Percentiles rank a stretch among this genome's conserved stretches.
phyloP scores from a whole-genome alignment of 2,329 filamentous ascomycete species.

The Ceratocystis albifundus region DNA sequence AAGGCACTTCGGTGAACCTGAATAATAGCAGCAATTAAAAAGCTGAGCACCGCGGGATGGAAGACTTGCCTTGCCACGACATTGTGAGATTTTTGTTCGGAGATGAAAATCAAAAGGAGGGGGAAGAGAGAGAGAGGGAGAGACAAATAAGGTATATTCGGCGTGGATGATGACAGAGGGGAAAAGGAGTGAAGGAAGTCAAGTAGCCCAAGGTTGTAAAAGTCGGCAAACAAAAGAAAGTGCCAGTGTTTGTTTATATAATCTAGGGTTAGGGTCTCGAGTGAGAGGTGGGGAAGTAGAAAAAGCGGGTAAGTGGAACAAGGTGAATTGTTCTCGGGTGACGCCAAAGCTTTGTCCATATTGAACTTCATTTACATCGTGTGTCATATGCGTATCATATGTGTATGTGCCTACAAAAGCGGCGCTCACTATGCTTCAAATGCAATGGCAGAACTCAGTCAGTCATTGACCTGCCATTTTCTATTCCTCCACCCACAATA shows the following conservation, averaged over 20 bases:
- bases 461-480: too few species aligned
- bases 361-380: neutral
- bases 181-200: constrained; percentile 11
- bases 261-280: neutral
- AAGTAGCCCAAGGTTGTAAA: constrained; percentile 20
- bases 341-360: neutral
- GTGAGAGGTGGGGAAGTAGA: neutral
- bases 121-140: constrained; percentile 17
- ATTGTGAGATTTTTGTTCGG: constrained; percentile 35
- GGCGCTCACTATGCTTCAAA: too few species aligned
- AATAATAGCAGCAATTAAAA: neutral
- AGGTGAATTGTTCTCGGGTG: neutral
- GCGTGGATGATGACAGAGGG: neutral
- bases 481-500: neutral
- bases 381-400: neutral
- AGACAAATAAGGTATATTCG: constrained; percentile 20
- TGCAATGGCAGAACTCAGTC: too few species aligned
- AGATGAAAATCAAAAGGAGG: constrained; percentile 19
- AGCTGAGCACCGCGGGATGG: neutral
- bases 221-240: constrained; percentile 12
- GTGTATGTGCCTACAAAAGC: neutral
- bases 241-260: neutral
- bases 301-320: neutral
- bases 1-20: neutral
- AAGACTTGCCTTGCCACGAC: constrained; percentile 60